A percentile compares a stretch with the other conserved stretches of the same genome.
Conservation (phyloP, 768 basidiomycete species). For the Coprinopsis sp. region DNA sequence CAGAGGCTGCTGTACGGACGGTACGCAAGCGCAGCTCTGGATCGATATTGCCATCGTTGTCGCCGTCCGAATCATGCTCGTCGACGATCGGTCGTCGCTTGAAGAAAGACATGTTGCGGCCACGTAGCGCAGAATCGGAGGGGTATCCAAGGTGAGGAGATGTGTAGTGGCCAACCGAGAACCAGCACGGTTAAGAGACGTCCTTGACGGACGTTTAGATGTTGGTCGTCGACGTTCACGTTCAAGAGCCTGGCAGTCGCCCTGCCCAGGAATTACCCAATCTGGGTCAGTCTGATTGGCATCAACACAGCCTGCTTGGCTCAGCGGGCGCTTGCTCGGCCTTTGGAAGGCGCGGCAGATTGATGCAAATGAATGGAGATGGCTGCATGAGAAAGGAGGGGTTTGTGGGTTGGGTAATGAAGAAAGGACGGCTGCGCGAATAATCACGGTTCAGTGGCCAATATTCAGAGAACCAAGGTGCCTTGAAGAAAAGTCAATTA, state of each 20-base stretch:
- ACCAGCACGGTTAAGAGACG: conserved; percentile 8
- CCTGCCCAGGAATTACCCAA: too few species aligned
- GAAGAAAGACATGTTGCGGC: conserved; percentile 30
- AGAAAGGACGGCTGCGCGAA: too few species aligned
- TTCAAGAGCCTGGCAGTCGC: not conserved
- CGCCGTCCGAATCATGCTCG: conserved; percentile 47
- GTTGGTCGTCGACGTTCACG: conserved; percentile 1
- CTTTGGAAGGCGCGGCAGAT: too few species aligned
- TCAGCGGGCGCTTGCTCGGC: too few species aligned
- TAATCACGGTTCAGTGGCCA: too few species aligned
- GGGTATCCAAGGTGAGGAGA: conserved; percentile 3
- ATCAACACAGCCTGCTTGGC: too few species aligned
- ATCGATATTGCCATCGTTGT: conserved; percentile 69
- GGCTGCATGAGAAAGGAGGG: too few species aligned
- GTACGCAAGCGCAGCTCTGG: conserved; percentile 84
- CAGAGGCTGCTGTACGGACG: conserved; percentile 89
- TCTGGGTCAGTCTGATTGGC: too few species aligned
- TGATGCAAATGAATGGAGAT: too few species aligned
- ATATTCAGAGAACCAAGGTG: too few species aligned
- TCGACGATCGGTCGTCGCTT: conserved; percentile 38
- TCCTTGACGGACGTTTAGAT: not conserved
- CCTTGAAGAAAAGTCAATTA: too few species aligned
- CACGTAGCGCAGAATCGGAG: not conserved
- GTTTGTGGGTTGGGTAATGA: too few species aligned
- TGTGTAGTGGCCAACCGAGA: conserved; percentile 1